Evolutionary conservation across 2,329 filamentous ascomycete genomes (phyloP), one percentile per base, ranked within the genome.

Genomic region (Pyrenophora teres): DNA sequence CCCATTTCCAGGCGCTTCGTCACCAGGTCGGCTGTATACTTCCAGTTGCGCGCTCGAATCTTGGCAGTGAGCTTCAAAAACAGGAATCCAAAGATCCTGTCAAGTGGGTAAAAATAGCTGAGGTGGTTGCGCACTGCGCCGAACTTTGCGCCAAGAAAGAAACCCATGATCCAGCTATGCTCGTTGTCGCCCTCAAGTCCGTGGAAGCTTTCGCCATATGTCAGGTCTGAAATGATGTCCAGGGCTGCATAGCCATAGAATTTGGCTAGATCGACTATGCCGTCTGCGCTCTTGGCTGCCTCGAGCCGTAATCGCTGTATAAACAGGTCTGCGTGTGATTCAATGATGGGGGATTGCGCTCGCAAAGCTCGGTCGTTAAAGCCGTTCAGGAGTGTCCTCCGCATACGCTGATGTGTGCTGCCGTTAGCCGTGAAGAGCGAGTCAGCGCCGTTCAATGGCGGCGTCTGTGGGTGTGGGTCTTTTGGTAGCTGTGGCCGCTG

Each of bases 211-310:
- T 45, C 42, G 21, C 42, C 42, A n/a, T 45, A 45, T 13, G 42
- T 21, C 6, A 45, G 33, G 32, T 45, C 42, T 25, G 42, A 45
- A 37, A 45, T 31, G 6, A 45, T 27, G 10, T 45, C 42, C 4
- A 45, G 42, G n/a, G 42, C 42, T 19, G 42, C 42, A 30, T 45
- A 45, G 10, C 42, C 42, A 36, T 45, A 45, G 42, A 37, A 45
- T 7, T 45, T 45, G n/a, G 42, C 42, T 13, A 45, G n/a, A 31
- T 45, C 42, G 6, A 45, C 21, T 4, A 36, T 21, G 8, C 33
- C 21, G 18, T 37, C 21, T 25, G 9, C 33, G 15, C n/a, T 37
- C 16, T 37, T 45, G n/a, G 32, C 31, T 19, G 42, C 21, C n/a
- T 45, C 42, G 23, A 31, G 42, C 42, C 42, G 42, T 32, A 45